Evolutionary conservation across 139 green algal species (phyloP).

Genomic region (Closterium sp.): DNA sequence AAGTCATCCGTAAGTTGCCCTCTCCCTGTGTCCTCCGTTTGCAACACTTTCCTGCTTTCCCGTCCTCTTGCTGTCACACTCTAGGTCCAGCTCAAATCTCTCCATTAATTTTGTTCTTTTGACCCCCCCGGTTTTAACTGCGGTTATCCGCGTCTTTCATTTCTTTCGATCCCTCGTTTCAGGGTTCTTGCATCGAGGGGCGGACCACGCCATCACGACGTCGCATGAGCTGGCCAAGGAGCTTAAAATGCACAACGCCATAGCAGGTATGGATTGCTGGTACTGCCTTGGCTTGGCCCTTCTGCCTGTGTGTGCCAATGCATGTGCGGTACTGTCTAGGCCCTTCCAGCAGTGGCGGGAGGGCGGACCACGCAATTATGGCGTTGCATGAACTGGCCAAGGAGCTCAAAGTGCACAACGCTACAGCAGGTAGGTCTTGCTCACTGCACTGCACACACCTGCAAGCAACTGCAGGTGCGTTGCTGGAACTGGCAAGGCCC

Average conservation of each 20-base stretch:
- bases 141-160: too few relatives aligned
- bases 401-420: too few relatives aligned
- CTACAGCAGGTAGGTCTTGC: neutral
- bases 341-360: too few relatives aligned
- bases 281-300: too few relatives aligned
- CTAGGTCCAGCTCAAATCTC: too few relatives aligned
- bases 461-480: too few relatives aligned
- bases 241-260: slow-evolving; percentile 10
- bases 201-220: slow-evolving; percentile 53
- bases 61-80: too few relatives aligned
- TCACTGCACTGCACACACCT: too few relatives aligned
- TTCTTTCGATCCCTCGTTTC: neutral
- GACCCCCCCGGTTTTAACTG: neutral
- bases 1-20: slow-evolving; percentile 77
- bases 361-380: neutral
- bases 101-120: neutral
- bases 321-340: too few relatives aligned
- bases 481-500: too few relatives aligned
- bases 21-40: neutral
- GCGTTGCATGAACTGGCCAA: too few relatives aligned
- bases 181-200: neutral
- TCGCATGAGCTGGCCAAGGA: slow-evolving; percentile 52
- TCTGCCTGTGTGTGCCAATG: neutral
- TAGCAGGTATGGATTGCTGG: slow-evolving; percentile 1
- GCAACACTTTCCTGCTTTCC: neutral